Evolutionary conservation across 2,329 filamentous ascomycete genomes (phyloP).

Genomic region (Metarhizium robertsii): DNA sequence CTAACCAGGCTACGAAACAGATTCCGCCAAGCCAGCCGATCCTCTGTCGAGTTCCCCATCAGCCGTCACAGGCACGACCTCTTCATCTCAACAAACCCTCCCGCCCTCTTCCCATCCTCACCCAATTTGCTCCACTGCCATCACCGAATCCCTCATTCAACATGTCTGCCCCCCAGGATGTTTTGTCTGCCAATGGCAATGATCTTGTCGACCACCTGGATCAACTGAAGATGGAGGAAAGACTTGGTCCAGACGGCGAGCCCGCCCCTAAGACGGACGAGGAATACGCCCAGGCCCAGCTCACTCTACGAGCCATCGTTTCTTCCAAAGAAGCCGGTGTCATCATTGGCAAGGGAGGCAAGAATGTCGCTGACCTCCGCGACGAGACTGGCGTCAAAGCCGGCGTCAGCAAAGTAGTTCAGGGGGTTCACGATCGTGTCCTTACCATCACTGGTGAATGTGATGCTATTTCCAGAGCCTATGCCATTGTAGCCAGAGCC

Average conservation of each 20-base stretch:
- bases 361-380: conserved; percentile 94
- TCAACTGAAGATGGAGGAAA: conserved; percentile 57
- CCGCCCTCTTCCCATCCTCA: conserved; percentile 7
- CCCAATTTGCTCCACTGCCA: conserved; percentile 3
- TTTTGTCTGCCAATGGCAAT: conserved; percentile 47
- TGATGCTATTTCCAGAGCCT: conserved; percentile 82
- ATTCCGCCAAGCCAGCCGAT: neutral
- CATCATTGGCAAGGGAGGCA: conserved; percentile 97
- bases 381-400: conserved; percentile 98
- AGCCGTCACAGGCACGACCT: neutral
- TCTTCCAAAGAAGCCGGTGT: conserved; percentile 98
- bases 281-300: conserved; percentile 85
- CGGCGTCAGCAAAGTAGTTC: conserved; percentile 96
- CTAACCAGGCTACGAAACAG: neutral
- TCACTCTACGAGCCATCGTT: conserved; percentile 94
- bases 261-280: conserved; percentile 85
- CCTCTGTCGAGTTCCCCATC: neutral
- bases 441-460: conserved; percentile 89
- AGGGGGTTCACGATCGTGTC: conserved; percentile 93
- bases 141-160: neutral
- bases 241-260: conserved; percentile 65
- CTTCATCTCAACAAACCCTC: neutral
- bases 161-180: conserved; percentile 57
- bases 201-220: conserved; percentile 53
- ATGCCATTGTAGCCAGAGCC: conserved; percentile 84